These are phyloP conservation scores for Dendrobium catenatum DNA, from an alignment of 106 monocot genomes.

Conservation along the genomic window DNA sequence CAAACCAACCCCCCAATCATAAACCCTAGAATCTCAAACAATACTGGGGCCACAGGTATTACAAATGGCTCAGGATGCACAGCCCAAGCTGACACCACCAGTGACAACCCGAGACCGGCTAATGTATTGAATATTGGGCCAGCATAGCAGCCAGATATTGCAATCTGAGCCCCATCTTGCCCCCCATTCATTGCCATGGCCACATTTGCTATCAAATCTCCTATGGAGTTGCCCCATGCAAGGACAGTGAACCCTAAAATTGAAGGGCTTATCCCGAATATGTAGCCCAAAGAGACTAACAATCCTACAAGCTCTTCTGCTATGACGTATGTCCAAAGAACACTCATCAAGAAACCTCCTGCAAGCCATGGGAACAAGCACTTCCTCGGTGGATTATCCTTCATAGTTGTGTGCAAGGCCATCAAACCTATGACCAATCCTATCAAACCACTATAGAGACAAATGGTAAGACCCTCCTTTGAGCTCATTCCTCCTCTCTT, in stretches of 20 bases:
- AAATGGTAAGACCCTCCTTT: conserved; percentile 2
- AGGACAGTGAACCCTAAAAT: conserved; percentile 51
- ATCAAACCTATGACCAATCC: conserved; percentile 22
- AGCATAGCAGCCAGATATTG: conserved; percentile 51
- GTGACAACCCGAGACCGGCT: conserved; percentile 38
- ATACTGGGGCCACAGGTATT: conserved; percentile 16
- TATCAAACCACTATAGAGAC: conserved; percentile 6
- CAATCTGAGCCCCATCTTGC: conserved; percentile 38
- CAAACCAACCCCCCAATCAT: conserved; percentile 31
- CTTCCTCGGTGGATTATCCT: conserved; percentile 21
- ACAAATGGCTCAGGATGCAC: conserved; percentile 26
- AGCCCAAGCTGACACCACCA: conserved; percentile 23
- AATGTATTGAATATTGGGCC: conserved; percentile 44
- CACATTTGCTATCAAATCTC: conserved; percentile 45
- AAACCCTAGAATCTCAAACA: conserved; percentile 38
- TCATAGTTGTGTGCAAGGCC: conserved; percentile 21
- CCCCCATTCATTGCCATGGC: conserved; percentile 43
- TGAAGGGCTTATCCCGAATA: conserved; percentile 35
- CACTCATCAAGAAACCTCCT: conserved; percentile 57
- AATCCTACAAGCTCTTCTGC: conserved; percentile 42
- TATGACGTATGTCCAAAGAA: conserved; percentile 48
- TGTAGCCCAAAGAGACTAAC: conserved; percentile 32
- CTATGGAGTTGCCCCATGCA: conserved; percentile 58
- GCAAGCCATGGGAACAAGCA: conserved; percentile 37
- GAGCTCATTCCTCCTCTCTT: conserved; percentile 14